Base-by-base conservation (phyloP, 2,329 filamentous ascomycete species). In the Colletotrichum tropicale region DNA sequence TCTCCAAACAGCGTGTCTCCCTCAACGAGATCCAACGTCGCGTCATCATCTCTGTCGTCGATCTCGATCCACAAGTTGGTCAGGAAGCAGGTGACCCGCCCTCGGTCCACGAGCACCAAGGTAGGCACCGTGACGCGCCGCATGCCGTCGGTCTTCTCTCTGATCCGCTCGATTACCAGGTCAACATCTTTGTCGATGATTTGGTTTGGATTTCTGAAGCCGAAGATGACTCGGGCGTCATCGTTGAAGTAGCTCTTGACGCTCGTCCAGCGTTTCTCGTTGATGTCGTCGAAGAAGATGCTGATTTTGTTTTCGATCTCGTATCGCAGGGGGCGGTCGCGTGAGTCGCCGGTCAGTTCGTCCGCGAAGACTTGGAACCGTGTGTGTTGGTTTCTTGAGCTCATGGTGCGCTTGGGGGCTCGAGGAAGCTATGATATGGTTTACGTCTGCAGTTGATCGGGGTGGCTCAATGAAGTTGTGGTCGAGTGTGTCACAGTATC, bases 361-460 rank as follows among this genome's bases (percentile, higher is more conserved):
- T n/a, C 16, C 26, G 24, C 16, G 28, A 60, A 60, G 24, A n/a
- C 56, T 60, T 28, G 26, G 28, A 60, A 48, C 0, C 18, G 18
- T 0, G 1, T 3, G 1, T 48, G 38, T 48, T 48, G 38, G 38
- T n/a, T 48, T n/a, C 38, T n/a, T n/a, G 38, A n/a, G 38, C 38
- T n/a, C 38, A 48, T 48, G 9, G 3, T 48, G 18, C 38, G 18
- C 38, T 48, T 48, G 5, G 5, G 9, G 38, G 18, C 2, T 7
- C 3, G 38, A n/a, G 3, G 9, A n/a, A 12, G 38, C 38, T n/a
- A 0, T 0, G 18, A 7, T n/a, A 0, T 0, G 18, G 4, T 48
- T 48, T 48, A n/a, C 9, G 18, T n/a, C 1, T 7, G 18, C 1
- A 18, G 18, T 21, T 48, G 38, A n/a, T 48, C 3, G 5, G 38